Evolutionary conservation across 345 rosid genomes (phyloP).

Genomic region (Arabidopsis thaliana): TAIR10.1 NC_003076.8:3659001-3659500

Average conservation of each 20-base stretch:
- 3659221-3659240: background rate
- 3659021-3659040: slow-evolving; percentile 11
- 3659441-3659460: background rate
- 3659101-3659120: background rate
- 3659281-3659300: background rate
- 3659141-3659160: slow-evolving; percentile 31
- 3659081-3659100: background rate
- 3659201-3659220: slow-evolving; percentile 31
- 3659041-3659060: slow-evolving; percentile 28
- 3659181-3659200: slow-evolving; percentile 22
- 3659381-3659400: background rate
- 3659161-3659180: slow-evolving; percentile 7
- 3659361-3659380: background rate
- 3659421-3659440: background rate
- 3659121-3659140: background rate
- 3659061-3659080: background rate
- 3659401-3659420: background rate
- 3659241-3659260: background rate
- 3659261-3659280: background rate
- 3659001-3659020: slow-evolving; percentile 26
- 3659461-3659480: background rate
- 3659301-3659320: background rate
- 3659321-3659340: background rate
- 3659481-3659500: accelerated
- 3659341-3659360: background rate